A percentile compares a stretch with the other conserved stretches of the same genome.
Evolutionary conservation across 441 rosid genomes (phyloP).

Genomic region (Jatropha multifida): DNA sequence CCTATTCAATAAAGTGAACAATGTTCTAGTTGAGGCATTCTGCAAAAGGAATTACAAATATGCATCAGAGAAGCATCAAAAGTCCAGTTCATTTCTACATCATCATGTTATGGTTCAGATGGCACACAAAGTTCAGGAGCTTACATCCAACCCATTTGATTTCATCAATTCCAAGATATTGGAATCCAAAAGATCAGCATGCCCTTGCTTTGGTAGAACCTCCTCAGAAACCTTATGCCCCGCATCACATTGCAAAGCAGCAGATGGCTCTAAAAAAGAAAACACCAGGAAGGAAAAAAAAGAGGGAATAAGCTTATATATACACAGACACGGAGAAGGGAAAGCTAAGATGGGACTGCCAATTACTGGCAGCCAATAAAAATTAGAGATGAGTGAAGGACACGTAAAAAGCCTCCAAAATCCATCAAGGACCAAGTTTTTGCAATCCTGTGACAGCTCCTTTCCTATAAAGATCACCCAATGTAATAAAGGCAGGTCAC

Average conservation of each 20-base stretch:
- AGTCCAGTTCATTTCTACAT: conserved; percentile 13
- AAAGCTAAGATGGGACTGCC: not conserved
- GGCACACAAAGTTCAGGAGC: conserved; percentile 20
- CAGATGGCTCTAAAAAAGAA: conserved; percentile 39
- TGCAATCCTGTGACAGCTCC: not conserved
- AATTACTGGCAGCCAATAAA: not conserved
- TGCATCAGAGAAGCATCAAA: conserved; percentile 25
- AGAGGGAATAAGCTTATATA: not conserved
- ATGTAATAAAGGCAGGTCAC: not conserved
- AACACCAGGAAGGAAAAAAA: not conserved
- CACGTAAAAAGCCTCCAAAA: not conserved
- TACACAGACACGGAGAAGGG: not conserved
- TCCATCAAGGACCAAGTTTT: not conserved
- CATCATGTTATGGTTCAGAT: not conserved
- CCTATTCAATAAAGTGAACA: conserved; percentile 60
- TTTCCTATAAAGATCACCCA: not conserved
- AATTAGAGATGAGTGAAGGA: not conserved
- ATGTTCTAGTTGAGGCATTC: conserved; percentile 71
- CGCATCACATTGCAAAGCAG: conserved; percentile 35
- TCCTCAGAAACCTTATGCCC: conserved; percentile 53
- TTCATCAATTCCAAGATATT: conserved; percentile 59
- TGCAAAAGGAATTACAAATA: conserved; percentile 33
- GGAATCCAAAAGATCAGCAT: conserved; percentile 58
- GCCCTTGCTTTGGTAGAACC: conserved; percentile 53
- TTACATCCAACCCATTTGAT: conserved; percentile 71